Base-by-base conservation (phyloP, 192 early-diverging fungal genomes). In the Umbelopsis vinacea region DNA sequence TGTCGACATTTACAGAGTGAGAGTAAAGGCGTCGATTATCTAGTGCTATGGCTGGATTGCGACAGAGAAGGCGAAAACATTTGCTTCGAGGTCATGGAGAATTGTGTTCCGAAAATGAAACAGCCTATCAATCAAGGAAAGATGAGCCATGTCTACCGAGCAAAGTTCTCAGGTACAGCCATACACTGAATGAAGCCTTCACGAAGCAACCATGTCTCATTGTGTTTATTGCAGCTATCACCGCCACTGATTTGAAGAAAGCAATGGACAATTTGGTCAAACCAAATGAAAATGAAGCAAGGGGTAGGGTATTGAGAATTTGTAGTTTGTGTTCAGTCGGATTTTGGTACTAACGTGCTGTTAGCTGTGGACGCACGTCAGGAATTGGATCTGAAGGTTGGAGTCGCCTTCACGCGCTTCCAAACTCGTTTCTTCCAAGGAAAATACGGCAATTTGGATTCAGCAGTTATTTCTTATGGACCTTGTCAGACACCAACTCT, bases 51-150 rank as follows among this genome's bases (percentile, higher is more conserved):
- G 85, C 66, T 86, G 12, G 84, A 86, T 77, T 87, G 84, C 46
- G 84, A 86, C 69, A 37, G 86, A 19, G 84, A 86, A 70, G 84
- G 84, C 10, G 84, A 86, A 70, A 86, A 86, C 52, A 86, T 86
- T 37, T 83, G 83, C 46, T 85, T 86, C 68, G 83, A 85, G 47
- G 83, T 84, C 3, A 86, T 82, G 38, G 77, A 77, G 12, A 81
- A 81, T 33, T 69, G 63, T 29, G 15, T 78, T 26, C 47, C 67
- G 15, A 53, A 60, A 46, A 82, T 82, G 81, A 80, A 78, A 33
- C 22, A 53, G n/a, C 69, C 74, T 8, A 6, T 26, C 6, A 43
- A 67, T n/a, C 68, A 63, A 23, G 71, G 67, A 1, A 82, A 83
- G 23, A 71, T 71, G 66, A 52, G 37, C 24, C 54, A 79, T 54